Base-by-base conservation (phyloP, 1,284 basidiomycete genomes). In the Sanghuangporus baumii region DNA sequence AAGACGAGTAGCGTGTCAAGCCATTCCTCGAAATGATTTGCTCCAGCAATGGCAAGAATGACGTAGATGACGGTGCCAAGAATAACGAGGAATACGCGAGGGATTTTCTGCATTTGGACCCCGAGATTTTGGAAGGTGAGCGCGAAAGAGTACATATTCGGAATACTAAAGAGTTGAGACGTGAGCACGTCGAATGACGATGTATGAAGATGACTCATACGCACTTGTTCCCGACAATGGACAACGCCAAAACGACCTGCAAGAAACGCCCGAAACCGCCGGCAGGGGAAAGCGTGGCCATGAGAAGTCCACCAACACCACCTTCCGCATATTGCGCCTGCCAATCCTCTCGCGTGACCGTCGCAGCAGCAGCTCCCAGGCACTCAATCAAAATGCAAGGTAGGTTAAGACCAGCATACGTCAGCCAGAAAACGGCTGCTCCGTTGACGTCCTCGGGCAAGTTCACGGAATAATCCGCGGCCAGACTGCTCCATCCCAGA, bases 111-210 rank as follows among this genome's bases (percentile, higher is more conserved):
- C 34, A 69, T 68, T 63, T 67, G 70, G 38, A 67, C 69, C 50
- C 73, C 72, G 57, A 76, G 68, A 14, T 72, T 70, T 65, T 75
- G 74, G 65, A 75, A 71, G 8, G 74, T 74, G 55, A 73, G 68
- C 20, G 71, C 69, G 64, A 73, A 71, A 51, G 70, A 72, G 69
- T 74, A 74, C 61, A 73, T 71, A 64, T 73, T 74, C 31, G 73
- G 72, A 48, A 71, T 73, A 66, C 52, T 54, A 18, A 6, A 14
- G 16, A 37, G 73, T 52, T 43, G 26, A 36, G 38, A 43, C 4
- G 31, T 12, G 16, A n/a, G 43, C 16, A 46, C 20, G 26, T 31
- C 26, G 16, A n/a, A n/a, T 46, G 43, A 2, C 43, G 16, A 14
- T 40, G 23, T 7, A 7, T 18, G 52, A 37, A 48, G 16, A 14